Evolutionary conservation across 768 basidiomycete species (phyloP), one percentile per base, ranked within the genome.

Genomic region (Panus rudis): DNA sequence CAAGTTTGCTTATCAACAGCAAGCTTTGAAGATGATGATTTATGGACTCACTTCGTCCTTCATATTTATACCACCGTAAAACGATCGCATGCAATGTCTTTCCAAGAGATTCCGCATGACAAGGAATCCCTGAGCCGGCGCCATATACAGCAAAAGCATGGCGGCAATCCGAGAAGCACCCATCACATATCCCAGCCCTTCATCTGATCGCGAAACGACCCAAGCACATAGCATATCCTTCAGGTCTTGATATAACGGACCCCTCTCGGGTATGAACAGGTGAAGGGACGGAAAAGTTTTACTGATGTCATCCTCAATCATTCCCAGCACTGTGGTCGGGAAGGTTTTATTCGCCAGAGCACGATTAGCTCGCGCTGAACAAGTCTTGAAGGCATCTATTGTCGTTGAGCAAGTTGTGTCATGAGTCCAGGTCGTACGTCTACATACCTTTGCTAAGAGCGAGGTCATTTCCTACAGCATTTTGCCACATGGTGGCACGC

Each of bases 61-160:
- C 1, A 81, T 60, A 11, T 68, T 66, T 41, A 75, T 65, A 17
- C 81, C 87, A 12, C 88, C 83, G 56, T 83, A 93, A 59, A 94
- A 92, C 31, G 84, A 81, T 23, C 86, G 77, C 62, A 93, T 55
- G 59, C 88, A 88, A 63, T 90, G 86, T 46, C 90, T 72, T 57
- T 91, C 85, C 41, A 93, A 62, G 13, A 94, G 64, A 62, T 94
- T 94, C 32, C 89, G 72, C 80, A 93, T 78, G 6, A 84, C 78
- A 33, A 88, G 62, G 58, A 93, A 93, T 0, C 78, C 89, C 55
- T 81, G 79, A 19, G 77, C 74, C 21, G 70, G 66, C 2, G 86
- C 68, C 79, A 93, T 83, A 57, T 84, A 92, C 55, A 94, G 67
- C 30, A 93, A 66, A 35, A 92, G 68, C 87, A 93, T 91, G 1